Evolutionary conservation across 306 rosid species (phyloP), one percentile per base, ranked within the genome.

Genomic region (Trifolium pratense): DNA sequence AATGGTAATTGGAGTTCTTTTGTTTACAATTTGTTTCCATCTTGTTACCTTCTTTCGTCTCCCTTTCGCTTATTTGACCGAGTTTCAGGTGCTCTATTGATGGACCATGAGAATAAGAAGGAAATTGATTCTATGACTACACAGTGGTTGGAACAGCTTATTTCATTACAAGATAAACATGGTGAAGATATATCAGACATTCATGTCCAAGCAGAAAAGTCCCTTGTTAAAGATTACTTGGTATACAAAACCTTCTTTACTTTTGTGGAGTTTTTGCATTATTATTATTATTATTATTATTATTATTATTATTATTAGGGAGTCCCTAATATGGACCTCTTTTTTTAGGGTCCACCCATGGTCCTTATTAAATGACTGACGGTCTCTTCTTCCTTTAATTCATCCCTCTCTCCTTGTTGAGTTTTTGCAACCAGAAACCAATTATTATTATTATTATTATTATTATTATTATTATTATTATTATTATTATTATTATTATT

Each of bases 41-140:
- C 49, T 58, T 34, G 12, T 61, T 31, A 3, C 53, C 34, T 7
- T 18, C 31, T 43, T 12, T 40, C 7, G 45, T 40, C 42, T 25
- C 68, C 34, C 52, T 53, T 26, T 46, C 64, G 60, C 20, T 18
- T 18, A 36, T 75, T 73, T 77, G 57, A 77, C 25, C 43, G 46
- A 32, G 39, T 42, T 78, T 13, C 89, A 93, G 98, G 76, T 81
- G 83, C 96, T 13, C 70, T 84, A 17, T 31, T n/a, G 78, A 23
- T 85, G 76, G 98, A 93, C 78, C 83, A 71, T 31, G 87, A 81
- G 77, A 86, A 85, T 65, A 89, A 86, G 84, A 86, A 76, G 87
- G 87, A 85, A 84, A 77, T 91, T 17, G 97, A 90, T 71, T 80
- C 84, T 16, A 76, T 85, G 80, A 82, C 86, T 1, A 40, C 82